Evolutionary conservation across 1,284 basidiomycete genomes (phyloP).

Genomic region (Coniferiporia weirii): DNA sequence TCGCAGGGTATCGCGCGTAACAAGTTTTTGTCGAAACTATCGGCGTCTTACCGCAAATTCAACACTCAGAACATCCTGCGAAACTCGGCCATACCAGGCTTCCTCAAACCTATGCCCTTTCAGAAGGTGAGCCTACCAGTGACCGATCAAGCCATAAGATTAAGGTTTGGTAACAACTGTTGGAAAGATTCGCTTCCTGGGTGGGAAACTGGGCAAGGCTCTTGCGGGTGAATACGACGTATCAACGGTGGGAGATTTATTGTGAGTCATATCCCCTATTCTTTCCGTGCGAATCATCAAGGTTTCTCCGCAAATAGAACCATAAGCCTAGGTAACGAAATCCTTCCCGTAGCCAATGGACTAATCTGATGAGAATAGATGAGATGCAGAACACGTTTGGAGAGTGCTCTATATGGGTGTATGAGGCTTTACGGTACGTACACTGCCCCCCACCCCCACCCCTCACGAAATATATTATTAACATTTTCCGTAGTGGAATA

Average conservation of each 20-base stretch:
- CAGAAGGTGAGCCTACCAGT: conserved; percentile 59
- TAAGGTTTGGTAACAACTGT: not conserved
- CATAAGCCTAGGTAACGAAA: conserved; percentile 42
- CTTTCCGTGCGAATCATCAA: not conserved
- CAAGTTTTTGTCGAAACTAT: conserved; percentile 92
- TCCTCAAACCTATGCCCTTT: conserved; percentile 77
- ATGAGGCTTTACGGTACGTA: conserved; percentile 68
- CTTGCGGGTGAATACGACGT: conserved; percentile 86
- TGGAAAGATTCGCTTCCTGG: conserved; percentile 83
- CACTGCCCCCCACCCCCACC: not conserved
- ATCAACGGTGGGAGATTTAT: conserved; percentile 82
- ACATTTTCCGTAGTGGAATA: conserved; percentile 62
- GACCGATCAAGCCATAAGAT: not conserved
- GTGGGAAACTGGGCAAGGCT: conserved; percentile 90
- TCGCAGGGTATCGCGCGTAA: conserved; percentile 84
- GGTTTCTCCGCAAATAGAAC: conserved; percentile 28
- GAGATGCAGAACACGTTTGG: conserved; percentile 85
- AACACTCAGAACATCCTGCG: conserved; percentile 85
- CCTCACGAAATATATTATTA: not conserved
- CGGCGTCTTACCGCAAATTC: conserved; percentile 87
- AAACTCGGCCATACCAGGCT: conserved; percentile 76
- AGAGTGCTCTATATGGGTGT: conserved; percentile 85
- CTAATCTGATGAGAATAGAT: conserved; percentile 35
- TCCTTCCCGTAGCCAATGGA: not conserved
- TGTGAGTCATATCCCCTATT: conserved; percentile 44